Conservation (phyloP, 1,284 basidiomycete genomes). For the Ceratobasidium sp. region DNA sequence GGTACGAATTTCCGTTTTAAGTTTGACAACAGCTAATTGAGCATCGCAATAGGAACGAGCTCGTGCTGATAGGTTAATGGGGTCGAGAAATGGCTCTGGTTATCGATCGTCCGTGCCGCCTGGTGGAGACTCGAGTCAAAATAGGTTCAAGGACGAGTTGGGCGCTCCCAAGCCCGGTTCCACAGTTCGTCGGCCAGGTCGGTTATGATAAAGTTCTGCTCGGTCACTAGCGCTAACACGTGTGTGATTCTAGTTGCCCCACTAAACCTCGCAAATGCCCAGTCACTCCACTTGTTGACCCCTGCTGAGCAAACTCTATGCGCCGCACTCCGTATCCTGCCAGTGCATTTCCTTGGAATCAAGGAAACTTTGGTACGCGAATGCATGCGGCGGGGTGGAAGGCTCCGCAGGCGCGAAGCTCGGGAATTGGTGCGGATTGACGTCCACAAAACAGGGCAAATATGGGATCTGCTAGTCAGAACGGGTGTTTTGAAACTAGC, state of each 20-base stretch:
- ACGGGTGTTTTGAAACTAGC: conserved; percentile 27
- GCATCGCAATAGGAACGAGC: conserved; percentile 24
- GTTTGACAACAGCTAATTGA: background rate
- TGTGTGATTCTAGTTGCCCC: conserved; percentile 58
- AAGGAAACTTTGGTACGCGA: conserved; percentile 93
- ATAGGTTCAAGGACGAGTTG: conserved; percentile 6
- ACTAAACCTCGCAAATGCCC: conserved; percentile 86
- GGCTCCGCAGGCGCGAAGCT: conserved; percentile 84
- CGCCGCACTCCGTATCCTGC: conserved; percentile 85
- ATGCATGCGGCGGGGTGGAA: conserved; percentile 87
- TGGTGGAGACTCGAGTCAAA: conserved; percentile 25
- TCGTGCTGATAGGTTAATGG: conserved; percentile 27
- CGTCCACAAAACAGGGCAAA: conserved; percentile 88
- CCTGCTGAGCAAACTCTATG: conserved; percentile 89
- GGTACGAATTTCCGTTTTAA: conserved; percentile 65
- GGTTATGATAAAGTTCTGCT: background rate
- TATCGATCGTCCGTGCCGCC: conserved; percentile 29
- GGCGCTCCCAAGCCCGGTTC: conserved; percentile 14
- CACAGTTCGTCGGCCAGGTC: conserved; percentile 20
- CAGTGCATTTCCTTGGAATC: conserved; percentile 91
- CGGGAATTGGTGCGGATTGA: conserved; percentile 90
- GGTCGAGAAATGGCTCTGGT: conserved; percentile 22
- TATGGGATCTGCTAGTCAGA: conserved; percentile 81
- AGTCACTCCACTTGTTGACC: conserved; percentile 86
- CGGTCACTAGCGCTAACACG: too few species aligned